phyloP scores from a whole-genome alignment of 257 asterid genomes.

The Anisodus acutangulus region DNA sequence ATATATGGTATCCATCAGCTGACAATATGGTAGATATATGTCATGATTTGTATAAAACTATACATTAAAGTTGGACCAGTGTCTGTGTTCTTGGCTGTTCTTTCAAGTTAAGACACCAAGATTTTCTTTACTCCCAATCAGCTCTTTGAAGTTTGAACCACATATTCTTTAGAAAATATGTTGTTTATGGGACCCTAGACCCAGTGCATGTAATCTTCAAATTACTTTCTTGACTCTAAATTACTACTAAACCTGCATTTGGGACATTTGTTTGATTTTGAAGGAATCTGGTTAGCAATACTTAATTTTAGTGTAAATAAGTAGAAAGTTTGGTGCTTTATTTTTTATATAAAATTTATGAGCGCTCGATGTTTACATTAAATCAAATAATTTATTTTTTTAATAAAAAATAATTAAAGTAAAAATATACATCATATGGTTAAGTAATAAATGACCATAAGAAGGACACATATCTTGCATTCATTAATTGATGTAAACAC shows the following conservation, averaged over 20 bases:
- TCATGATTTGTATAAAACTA: not conserved
- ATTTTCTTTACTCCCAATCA: slow-evolving; percentile 40
- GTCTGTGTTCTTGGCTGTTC: slow-evolving; percentile 30
- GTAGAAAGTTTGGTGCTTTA: not conserved
- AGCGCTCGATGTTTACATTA: too few relatives aligned
- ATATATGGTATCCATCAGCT: slow-evolving; percentile 11
- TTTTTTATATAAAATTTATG: too few relatives aligned
- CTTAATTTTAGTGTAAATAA: not conserved
- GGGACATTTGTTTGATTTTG: not conserved
- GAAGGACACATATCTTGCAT: too few relatives aligned
- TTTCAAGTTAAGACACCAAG: slow-evolving; percentile 44
- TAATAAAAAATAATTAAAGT: too few relatives aligned
- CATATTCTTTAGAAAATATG: slow-evolving; percentile 45
- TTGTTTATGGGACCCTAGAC: slow-evolving; percentile 44
- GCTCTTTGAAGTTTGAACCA: slow-evolving; percentile 45
- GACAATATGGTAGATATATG: slow-evolving; percentile 24
- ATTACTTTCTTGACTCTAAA: not conserved
- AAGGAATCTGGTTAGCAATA: not conserved
- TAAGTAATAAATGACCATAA: too few relatives aligned
- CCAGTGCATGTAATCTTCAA: slow-evolving; percentile 44
- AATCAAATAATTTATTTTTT: too few relatives aligned
- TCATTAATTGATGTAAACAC: too few relatives aligned
- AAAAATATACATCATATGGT: too few relatives aligned
- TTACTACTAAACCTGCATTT: not conserved
- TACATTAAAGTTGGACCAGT: not conserved